phyloP scores from a whole-genome alignment of 2,329 filamentous ascomycete species.

The Ceratocystis cubensis region DNA sequence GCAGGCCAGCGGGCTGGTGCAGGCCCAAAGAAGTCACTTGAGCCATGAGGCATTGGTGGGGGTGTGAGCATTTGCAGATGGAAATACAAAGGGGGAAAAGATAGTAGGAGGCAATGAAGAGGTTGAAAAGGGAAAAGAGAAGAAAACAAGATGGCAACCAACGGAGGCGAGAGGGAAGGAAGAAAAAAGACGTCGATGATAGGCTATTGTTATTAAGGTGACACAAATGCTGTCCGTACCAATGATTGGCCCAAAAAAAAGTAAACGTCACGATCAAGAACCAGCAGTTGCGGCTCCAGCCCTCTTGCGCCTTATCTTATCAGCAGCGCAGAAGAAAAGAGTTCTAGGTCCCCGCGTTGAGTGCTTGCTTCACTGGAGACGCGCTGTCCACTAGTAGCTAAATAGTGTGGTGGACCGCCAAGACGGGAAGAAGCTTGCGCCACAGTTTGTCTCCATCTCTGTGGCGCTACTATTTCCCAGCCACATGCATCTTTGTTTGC shows the following conservation, averaged over 20 bases:
- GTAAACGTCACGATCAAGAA: too few relatives aligned
- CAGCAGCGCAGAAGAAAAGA: not conserved
- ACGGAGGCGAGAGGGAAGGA: not conserved
- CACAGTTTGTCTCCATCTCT: not conserved
- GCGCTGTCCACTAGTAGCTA: not conserved
- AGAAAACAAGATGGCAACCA: not conserved
- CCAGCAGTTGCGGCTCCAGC: not conserved
- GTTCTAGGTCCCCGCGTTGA: not conserved
- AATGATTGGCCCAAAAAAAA: too few relatives aligned
- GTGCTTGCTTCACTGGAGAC: not conserved
- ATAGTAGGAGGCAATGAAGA: not conserved
- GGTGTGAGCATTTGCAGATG: not conserved
- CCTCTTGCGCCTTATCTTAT: not conserved
- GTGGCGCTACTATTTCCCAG: not conserved
- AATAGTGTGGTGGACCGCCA: not conserved
- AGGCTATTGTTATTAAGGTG: too few relatives aligned
- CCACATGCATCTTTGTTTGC: not conserved
- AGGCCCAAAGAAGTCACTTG: slow-evolving; percentile 81
- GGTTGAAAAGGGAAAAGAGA: not conserved
- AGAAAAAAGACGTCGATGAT: too few relatives aligned
- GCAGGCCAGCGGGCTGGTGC: slow-evolving; percentile 73
- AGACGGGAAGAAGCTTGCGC: not conserved
- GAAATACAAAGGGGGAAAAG: too few relatives aligned
- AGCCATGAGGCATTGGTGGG: slow-evolving; percentile 52
- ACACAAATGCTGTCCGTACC: too few relatives aligned